Percentiles rank a stretch among this genome's conserved stretches.
These are phyloP conservation scores for Coix lacrymajobi DNA, from an alignment of 176 grass and related monocot genomes.

Conservation along the genomic window DNA sequence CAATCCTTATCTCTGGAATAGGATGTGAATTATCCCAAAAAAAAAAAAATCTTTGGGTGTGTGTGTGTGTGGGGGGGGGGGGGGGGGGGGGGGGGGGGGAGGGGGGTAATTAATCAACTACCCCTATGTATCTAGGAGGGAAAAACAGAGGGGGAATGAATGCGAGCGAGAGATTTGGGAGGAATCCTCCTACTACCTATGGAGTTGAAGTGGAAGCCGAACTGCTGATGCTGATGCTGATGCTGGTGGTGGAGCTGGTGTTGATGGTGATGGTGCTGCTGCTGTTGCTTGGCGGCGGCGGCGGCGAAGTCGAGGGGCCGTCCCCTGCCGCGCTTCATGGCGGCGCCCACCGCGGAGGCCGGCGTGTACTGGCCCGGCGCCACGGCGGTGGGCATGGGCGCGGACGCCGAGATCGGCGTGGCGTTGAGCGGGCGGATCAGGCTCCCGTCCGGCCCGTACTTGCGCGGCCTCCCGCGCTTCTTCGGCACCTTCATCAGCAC, in stretches of 20 bases:
- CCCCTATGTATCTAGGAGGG: too few species aligned
- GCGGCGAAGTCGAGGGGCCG: constrained; percentile 52
- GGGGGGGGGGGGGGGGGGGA: too few species aligned
- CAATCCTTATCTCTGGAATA: not conserved
- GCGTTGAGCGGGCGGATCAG: constrained; percentile 83
- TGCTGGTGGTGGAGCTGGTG: not conserved
- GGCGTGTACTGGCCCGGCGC: constrained; percentile 66
- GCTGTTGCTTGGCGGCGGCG: constrained; percentile 18
- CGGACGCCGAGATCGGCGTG: constrained; percentile 83
- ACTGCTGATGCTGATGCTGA: constrained; percentile 30
- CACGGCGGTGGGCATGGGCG: constrained; percentile 30
- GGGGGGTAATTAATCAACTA: not conserved
- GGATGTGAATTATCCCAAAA: not conserved
- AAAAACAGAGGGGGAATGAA: not conserved
- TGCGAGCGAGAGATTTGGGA: not conserved
- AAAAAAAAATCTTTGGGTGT: too few species aligned
- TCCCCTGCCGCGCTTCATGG: constrained; percentile 88
- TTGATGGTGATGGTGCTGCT: not conserved
- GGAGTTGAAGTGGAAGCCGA: constrained; percentile 47
- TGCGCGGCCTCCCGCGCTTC: constrained; percentile 90
- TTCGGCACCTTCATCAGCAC: constrained; percentile 52
- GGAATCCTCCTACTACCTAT: constrained; percentile 12
- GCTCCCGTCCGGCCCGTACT: constrained; percentile 89
- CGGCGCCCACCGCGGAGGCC: constrained; percentile 74
- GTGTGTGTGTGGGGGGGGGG: too few species aligned